Evolutionary conservation across 176 grass and related monocot genomes (phyloP).

Genomic region (Zoysia pacifica): DNA sequence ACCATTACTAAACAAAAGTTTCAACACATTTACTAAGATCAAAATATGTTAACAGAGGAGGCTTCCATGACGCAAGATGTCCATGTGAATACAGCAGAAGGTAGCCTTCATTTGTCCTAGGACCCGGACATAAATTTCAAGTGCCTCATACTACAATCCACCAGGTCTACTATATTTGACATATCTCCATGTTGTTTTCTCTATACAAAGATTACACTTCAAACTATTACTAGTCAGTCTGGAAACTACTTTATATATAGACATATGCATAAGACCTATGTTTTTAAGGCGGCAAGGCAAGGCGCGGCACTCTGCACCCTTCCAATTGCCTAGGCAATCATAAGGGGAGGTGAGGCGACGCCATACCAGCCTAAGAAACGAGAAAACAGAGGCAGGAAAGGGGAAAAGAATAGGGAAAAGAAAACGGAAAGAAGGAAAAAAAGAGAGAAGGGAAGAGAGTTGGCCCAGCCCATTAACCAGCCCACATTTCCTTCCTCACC

Average conservation of each 20-base stretch:
- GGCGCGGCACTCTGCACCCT: too few species aligned
- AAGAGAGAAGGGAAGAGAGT: too few species aligned
- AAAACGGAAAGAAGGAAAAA: too few species aligned
- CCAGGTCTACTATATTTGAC: neutral
- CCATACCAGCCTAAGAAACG: too few species aligned
- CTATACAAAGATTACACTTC: neutral
- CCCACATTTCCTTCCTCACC: too few species aligned
- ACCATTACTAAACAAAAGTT: neutral
- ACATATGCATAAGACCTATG: neutral
- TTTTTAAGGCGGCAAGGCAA: too few species aligned
- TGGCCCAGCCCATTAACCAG: too few species aligned
- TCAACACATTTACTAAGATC: conserved; percentile 7
- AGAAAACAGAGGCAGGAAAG: too few species aligned
- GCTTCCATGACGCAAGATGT: neutral
- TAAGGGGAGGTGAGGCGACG: too few species aligned
- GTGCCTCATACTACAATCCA: conserved; percentile 7
- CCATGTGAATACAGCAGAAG: conserved; percentile 13
- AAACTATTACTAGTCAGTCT: neutral
- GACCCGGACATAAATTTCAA: conserved; percentile 10
- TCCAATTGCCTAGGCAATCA: too few species aligned
- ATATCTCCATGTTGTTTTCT: neutral
- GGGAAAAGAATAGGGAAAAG: too few species aligned
- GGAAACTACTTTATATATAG: conserved; percentile 5
- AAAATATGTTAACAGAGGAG: conserved; percentile 1
- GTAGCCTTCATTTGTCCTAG: neutral